Evolutionary conservation across 139 green algal genomes (phyloP).

Genomic region (Choricystis sp.): DNA sequence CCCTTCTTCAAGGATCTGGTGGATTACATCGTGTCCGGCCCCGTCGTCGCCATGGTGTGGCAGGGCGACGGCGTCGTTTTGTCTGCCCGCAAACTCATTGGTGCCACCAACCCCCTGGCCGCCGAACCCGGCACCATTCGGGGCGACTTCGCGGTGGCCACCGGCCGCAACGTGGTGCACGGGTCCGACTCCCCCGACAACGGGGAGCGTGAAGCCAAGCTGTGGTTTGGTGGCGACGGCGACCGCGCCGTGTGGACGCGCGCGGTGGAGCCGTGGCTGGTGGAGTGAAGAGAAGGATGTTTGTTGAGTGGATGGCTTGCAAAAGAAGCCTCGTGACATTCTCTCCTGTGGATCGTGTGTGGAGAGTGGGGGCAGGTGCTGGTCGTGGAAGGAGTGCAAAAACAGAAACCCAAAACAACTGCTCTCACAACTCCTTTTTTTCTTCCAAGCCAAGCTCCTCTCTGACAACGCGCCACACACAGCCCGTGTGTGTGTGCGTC

Average conservation of each 20-base stretch:
- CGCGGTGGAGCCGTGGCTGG: constrained; percentile 50
- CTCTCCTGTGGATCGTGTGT: not conserved
- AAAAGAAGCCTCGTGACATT: not conserved
- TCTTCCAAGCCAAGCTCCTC: too few relatives aligned
- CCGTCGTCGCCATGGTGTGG: constrained; percentile 97
- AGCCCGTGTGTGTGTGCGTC: too few relatives aligned
- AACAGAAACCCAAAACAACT: too few relatives aligned
- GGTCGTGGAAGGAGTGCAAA: too few relatives aligned
- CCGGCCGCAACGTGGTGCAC: constrained; percentile 90
- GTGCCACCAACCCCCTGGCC: constrained; percentile 78
- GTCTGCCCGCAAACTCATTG: constrained; percentile 55
- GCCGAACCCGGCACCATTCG: constrained; percentile 90
- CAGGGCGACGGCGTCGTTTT: constrained; percentile 88
- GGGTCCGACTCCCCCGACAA: constrained; percentile 79
- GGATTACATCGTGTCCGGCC: constrained; percentile 90
- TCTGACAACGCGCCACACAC: too few relatives aligned
- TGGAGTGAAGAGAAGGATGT: constrained; percentile 22
- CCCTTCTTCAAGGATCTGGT: constrained; percentile 91
- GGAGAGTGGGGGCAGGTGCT: too few relatives aligned
- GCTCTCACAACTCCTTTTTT: too few relatives aligned
- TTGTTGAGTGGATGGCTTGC: not conserved
- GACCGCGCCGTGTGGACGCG: constrained; percentile 39
- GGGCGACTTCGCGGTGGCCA: constrained; percentile 69
- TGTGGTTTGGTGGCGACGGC: constrained; percentile 65
- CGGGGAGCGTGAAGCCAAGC: constrained; percentile 70